phyloP scores from a whole-genome alignment of 805 yeast species.

The Myxozyma kluyveri region DNA sequence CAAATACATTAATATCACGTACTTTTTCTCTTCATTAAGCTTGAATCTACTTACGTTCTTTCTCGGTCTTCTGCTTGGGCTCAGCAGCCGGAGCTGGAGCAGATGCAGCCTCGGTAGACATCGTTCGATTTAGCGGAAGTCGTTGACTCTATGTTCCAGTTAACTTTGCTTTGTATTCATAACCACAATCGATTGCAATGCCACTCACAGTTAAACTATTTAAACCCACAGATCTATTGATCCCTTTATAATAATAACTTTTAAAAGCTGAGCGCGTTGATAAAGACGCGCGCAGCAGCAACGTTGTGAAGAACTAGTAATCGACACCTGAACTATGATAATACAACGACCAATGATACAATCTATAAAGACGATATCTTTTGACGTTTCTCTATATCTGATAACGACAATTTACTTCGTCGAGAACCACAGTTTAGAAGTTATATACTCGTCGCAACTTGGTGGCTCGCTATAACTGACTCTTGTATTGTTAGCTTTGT shows the following conservation, averaged over 20 bases:
- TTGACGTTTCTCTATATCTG: too few species aligned
- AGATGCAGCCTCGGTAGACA: background rate
- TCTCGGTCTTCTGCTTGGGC: conserved; percentile 32
- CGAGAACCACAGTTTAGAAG: too few species aligned
- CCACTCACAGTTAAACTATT: background rate
- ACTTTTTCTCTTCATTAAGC: background rate
- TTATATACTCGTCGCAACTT: too few species aligned
- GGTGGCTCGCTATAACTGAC: too few species aligned
- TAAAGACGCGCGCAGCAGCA: background rate
- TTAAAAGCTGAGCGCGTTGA: background rate
- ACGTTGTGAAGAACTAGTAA: background rate
- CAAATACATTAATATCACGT: background rate
- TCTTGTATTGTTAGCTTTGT: too few species aligned
- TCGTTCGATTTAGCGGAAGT: background rate
- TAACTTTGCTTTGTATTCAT: background rate
- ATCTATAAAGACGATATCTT: too few species aligned
- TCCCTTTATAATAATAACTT: background rate
- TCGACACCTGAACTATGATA: too few species aligned
- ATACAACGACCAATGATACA: too few species aligned
- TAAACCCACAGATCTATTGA: background rate
- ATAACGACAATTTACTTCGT: too few species aligned
- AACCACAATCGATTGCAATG: background rate
- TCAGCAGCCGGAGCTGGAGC: conserved; percentile 7
- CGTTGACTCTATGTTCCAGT: too few species aligned
- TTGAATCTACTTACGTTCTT: conserved; percentile 27